Percentiles rank a stretch among this genome's conserved stretches.
Evolutionary conservation across 2,329 filamentous ascomycete species (phyloP).

Genomic region (Dryadomyces quercivorus): DNA sequence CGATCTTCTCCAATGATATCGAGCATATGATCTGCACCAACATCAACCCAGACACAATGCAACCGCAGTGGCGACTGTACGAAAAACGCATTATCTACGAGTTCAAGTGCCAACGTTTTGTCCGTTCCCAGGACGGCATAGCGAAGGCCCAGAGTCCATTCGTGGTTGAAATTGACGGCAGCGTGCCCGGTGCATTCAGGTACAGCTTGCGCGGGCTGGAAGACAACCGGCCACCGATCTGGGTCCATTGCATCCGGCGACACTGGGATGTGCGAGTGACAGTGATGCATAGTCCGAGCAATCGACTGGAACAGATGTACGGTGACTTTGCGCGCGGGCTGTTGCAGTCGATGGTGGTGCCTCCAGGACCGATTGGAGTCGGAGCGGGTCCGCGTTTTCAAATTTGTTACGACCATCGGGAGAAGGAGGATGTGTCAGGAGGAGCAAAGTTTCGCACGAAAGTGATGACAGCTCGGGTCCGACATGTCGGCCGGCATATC

Average conservation of each 20-base stretch:
- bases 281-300: constrained; percentile 11
- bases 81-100: constrained; percentile 14
- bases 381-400: constrained; percentile 6
- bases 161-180: constrained; percentile 15
- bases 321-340: constrained; percentile 16
- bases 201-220: constrained; percentile 14
- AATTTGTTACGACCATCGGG: constrained; percentile 7
- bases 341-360: constrained; percentile 14
- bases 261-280: constrained; percentile 20
- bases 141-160: constrained; percentile 4
- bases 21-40: constrained; percentile 5
- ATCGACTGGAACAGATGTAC: constrained; percentile 12
- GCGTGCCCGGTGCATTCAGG: constrained; percentile 6
- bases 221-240: constrained; percentile 11
- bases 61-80: constrained; percentile 5
- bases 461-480: constrained; percentile 9
- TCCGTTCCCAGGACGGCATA: background rate
- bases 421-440: background rate
- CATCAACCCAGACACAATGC: background rate
- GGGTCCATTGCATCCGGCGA: constrained; percentile 19
- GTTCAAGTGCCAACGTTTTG: constrained; percentile 12
- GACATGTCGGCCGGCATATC: constrained; percentile 9
- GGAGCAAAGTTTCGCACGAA: constrained; percentile 2
- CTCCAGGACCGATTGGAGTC: constrained; percentile 7
- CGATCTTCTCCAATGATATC: constrained; percentile 14